phyloP scores from a whole-genome alignment of 176 grass and related monocot species.

The Typha latifolia region DNA sequence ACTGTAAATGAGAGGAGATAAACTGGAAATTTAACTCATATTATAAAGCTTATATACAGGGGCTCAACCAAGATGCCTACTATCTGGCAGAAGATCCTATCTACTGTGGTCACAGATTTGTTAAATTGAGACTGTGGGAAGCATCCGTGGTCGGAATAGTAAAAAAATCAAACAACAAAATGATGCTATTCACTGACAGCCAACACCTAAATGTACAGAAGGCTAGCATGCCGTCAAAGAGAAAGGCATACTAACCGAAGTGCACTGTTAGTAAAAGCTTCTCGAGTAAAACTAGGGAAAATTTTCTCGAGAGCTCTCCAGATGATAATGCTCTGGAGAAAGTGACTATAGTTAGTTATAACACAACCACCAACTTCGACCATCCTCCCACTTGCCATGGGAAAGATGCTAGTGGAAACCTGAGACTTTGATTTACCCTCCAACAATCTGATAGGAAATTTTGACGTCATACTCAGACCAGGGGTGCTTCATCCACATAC shows the following conservation, averaged over 20 bases:
- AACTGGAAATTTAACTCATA: no score
- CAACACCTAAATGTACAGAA: neutral
- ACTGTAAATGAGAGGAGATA: no score
- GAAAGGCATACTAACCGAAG: neutral
- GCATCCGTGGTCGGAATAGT: neutral
- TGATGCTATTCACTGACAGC: constrained; percentile 3
- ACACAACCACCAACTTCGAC: no score
- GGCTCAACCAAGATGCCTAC: no score
- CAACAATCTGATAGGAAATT: neutral
- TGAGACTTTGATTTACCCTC: neutral
- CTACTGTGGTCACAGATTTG: neutral
- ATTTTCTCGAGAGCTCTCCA: neutral
- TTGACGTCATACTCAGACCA: neutral
- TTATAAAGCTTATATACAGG: no score
- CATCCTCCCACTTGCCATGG: neutral
- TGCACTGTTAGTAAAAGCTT: neutral
- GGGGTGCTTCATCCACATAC: neutral
- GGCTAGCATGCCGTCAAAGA: neutral
- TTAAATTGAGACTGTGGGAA: neutral
- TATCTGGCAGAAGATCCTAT: no score
- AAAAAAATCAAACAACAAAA: neutral
- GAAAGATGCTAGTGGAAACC: neutral
- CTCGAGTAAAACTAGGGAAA: neutral
- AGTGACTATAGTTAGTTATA: neutral
- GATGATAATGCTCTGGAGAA: no score